Evolutionary conservation across 2,329 filamentous ascomycete species (phyloP), one percentile per base, ranked within the genome.

Genomic region (Diaporthe capsici): DNA sequence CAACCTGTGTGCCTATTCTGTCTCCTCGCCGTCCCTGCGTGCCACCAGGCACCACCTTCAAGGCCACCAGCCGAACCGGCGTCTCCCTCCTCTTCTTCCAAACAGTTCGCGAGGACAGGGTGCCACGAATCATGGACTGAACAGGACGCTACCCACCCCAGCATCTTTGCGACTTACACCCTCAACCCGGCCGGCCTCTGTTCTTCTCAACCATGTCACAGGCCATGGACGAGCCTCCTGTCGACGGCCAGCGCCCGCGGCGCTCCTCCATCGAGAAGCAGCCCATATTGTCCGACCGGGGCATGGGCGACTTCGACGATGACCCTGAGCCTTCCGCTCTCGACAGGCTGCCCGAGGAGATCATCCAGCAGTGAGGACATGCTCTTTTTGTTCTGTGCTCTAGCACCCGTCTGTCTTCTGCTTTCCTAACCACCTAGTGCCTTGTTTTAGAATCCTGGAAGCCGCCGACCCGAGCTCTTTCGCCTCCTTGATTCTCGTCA

Each of bases 401-500:
- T 60, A 34, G 37, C 37, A 37, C 10, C 34, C 65, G 7, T 53
- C 49, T 70, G 65, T 22, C n/a, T 9, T 42, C 15, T 34, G 25
- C 3, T 10, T 73, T 51, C 34, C 76, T 55, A 25, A 67, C 74
- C 73, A 53, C 74, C 7, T 42, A 22, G 44, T 49, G 51, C 39
- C 51, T 42, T n/a, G 47, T 55, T 34, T 79, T 70, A 94, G 92
- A 79, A 93, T 94, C 79, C 87, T 94, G 51, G 86, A 87, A 78
- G 85, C 87, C 51, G 87, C 90, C 78, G 90, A 92, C 77, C 88
- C 92, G 63, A 89, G 91, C 82, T 89, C 88, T 76, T 94, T 94
- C 83, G 92, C 92, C 60, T 94, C 92, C 51, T 88, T 94, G 77
- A 84, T 92, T 61, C 84, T 93, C 71, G 85, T 94, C 78, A 93